Conservation (phyloP, 2,329 filamentous ascomycete species). For the Aureobasidium sp. region DNA sequence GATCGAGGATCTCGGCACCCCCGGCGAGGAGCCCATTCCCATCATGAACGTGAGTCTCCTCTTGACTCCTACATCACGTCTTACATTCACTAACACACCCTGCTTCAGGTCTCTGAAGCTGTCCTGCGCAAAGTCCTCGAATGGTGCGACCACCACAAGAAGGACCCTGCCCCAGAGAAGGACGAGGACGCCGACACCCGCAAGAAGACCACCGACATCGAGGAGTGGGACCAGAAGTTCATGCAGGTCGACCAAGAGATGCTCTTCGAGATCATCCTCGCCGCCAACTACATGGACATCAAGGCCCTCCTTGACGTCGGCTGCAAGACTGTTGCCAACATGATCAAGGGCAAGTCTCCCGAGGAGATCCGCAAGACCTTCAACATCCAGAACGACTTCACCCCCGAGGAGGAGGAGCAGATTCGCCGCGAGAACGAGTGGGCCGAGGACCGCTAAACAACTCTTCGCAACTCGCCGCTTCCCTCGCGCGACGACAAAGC, state of each 20-base stretch:
- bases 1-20: slow-evolving; percentile 79
- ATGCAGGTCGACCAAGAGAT: slow-evolving; percentile 99
- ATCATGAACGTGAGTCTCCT: slow-evolving; percentile 59
- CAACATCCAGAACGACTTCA: slow-evolving; percentile 99
- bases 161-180: slow-evolving; percentile 69
- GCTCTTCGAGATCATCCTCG: slow-evolving; percentile 98
- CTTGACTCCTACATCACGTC: background rate
- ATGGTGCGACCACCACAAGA: slow-evolving; percentile 94
- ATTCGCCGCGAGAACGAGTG: slow-evolving; percentile 52
- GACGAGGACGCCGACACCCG: slow-evolving; percentile 90
- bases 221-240: slow-evolving; percentile 99
- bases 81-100: background rate
- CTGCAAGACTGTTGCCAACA: slow-evolving; percentile 99
- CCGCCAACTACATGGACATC: slow-evolving; percentile 98
- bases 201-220: slow-evolving; percentile 98
- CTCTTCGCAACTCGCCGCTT: background rate
- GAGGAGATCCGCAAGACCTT: slow-evolving; percentile 99
- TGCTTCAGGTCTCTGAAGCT: slow-evolving; percentile 66
- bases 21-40: slow-evolving; percentile 62
- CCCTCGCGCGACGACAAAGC: background rate
- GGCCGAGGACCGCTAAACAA: slow-evolving; percentile 27
- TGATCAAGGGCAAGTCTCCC: slow-evolving; percentile 99
- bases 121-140: slow-evolving; percentile 95
- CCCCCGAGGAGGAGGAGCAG: slow-evolving; percentile 97
- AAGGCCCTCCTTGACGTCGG: slow-evolving; percentile 96